Evolutionary conservation across 768 basidiomycete genomes (phyloP), one percentile per base, ranked within the genome.

Genomic region (Pisolithus tinctorius): DNA sequence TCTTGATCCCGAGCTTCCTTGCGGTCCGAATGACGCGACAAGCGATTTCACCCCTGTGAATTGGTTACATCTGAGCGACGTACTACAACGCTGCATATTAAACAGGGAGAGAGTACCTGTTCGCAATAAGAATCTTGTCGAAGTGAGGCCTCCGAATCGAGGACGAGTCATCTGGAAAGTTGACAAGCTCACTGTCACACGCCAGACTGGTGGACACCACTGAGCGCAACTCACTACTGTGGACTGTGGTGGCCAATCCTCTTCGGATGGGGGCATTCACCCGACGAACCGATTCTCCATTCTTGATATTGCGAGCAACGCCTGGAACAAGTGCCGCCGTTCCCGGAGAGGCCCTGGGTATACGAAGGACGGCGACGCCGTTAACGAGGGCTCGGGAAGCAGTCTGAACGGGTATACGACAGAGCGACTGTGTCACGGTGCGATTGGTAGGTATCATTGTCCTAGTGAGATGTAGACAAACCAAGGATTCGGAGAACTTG

Each of bases 11-110:
- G 4, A 96, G 73, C 62, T 86, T 88, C 66, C 76, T 82, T 2
- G 91, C 90, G 0, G 93, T 95, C 25, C 88, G 84, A 50, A 95
- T 95, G 41, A 97, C 90, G 17, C 93, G 84, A 66, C 94, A 96
- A 5, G 93, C 93, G 56, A 97, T 97, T 69, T 97, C 93, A 44
- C 93, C 93, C 67, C 93, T 95, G 55, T 13, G 27, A 4, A 17
- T 53, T 14, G 41, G 31, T 23, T 52, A 10, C 44, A 37, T 34
- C 20, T 51, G 29, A 25, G 34, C 34, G 13, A 34, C 13, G 5
- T 13, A 1, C 26, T 41, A 40, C 26, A 29, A 10, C 30, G 25
- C 10, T 26, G 11, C 6, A 7, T 39, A 37, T 7, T 2, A 3
- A 14, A 5, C 7, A 6, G 13, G 25, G 45, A 36, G 46, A 72